Conservation (phyloP, 352 stramenopile genomes). For the Blastocystis sp. region DNA sequence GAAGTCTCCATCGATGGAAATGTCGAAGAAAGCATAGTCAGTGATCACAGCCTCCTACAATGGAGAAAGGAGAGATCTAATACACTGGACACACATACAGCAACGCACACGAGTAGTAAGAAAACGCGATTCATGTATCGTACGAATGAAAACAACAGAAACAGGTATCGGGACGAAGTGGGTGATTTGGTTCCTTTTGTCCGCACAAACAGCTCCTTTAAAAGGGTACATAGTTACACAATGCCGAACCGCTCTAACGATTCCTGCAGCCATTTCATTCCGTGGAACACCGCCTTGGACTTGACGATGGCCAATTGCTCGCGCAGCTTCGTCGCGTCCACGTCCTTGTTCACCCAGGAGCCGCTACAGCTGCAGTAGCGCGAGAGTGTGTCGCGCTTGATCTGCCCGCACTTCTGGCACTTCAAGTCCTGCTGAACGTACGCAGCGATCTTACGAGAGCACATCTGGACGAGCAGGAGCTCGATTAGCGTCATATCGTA, state of each 20-base stretch:
- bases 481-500: constrained; percentile 59
- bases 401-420: constrained; percentile 70
- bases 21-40: constrained; percentile 28
- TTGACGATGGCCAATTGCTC: constrained; percentile 39
- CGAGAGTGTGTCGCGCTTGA: constrained; percentile 69
- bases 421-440: constrained; percentile 64
- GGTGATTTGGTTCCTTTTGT: too few relatives aligned
- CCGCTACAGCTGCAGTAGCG: constrained; percentile 72
- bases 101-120: background rate
- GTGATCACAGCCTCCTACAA: constrained; percentile 15
- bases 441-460: background rate
- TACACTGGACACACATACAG: background rate
- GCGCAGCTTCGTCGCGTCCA: background rate
- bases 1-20: constrained; percentile 19
- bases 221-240: background rate
- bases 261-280: constrained; percentile 43
- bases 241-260: background rate
- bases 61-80: background rate
- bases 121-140: background rate
- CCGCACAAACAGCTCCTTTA: too few relatives aligned
- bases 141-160: too few relatives aligned
- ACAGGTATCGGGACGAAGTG: too few relatives aligned
- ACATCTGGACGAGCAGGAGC: constrained; percentile 56
- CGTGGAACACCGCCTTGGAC: constrained; percentile 20
- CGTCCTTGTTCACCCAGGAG: constrained; percentile 60